Conservation (phyloP, 768 basidiomycete genomes). For the Agaricus sinodeliciosus region DNA sequence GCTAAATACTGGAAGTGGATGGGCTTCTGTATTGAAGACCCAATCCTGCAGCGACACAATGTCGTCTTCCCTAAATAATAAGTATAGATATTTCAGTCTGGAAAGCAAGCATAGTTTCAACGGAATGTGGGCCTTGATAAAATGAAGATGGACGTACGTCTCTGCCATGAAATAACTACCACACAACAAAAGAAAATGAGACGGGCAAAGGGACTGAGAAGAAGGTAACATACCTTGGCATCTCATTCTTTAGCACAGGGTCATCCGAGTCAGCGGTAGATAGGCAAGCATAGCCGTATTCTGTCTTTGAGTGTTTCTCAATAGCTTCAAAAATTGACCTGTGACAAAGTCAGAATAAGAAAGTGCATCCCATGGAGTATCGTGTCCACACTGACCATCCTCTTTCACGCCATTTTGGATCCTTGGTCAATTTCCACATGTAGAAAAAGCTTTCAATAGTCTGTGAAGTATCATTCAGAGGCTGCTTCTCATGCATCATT, state of each 20-base stretch:
- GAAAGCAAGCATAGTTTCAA: conserved; percentile 32
- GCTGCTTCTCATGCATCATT: background rate
- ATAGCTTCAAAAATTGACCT: conserved; percentile 48
- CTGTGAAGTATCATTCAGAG: conserved; percentile 25
- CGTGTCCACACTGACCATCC: conserved; percentile 56
- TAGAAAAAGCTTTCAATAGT: conserved; percentile 67
- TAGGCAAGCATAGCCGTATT: conserved; percentile 54
- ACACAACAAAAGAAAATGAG: background rate
- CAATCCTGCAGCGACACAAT: conserved; percentile 43
- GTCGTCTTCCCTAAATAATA: conserved; percentile 56
- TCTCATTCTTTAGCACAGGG: conserved; percentile 39
- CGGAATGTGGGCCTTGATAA: conserved; percentile 3
- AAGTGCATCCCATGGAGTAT: conserved; percentile 20
- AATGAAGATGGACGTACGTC: conserved; percentile 12
- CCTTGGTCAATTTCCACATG: conserved; percentile 61
- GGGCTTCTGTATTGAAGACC: conserved; percentile 68
- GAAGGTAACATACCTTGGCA: conserved; percentile 58
- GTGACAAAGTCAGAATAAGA: conserved; percentile 36
- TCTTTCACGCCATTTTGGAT: conserved; percentile 62
- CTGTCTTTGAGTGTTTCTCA: conserved; percentile 46
- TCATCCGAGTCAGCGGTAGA: conserved; percentile 33
- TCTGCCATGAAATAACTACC: conserved; percentile 22
- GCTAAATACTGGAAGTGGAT: conserved; percentile 61
- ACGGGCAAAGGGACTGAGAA: background rate
- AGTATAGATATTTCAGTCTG: conserved; percentile 58